These are phyloP conservation scores for Barbarea vulgaris DNA, from an alignment of 345 rosid genomes.

Conservation along the genomic window DNA sequence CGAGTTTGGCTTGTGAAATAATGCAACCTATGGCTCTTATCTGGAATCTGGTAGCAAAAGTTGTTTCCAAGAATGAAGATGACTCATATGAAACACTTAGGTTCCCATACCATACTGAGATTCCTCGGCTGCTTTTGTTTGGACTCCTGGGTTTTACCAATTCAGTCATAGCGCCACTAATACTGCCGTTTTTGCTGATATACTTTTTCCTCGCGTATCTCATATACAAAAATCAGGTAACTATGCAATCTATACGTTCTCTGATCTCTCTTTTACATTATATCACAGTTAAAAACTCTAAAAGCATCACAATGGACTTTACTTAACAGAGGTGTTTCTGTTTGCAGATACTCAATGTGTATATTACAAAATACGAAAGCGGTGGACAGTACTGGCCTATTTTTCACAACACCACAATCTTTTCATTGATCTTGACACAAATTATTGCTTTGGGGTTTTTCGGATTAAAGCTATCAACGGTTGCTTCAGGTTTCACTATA, in stretches of 20 bases:
- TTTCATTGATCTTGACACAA: constrained; percentile 79
- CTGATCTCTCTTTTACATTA: not conserved
- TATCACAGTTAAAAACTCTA: not conserved
- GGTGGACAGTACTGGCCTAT: constrained; percentile 91
- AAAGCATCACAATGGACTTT: not conserved
- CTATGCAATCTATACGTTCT: not conserved
- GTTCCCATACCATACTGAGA: constrained; percentile 87
- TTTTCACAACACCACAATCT: constrained; percentile 77
- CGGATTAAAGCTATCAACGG: constrained; percentile 66
- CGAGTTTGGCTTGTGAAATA: constrained; percentile 73
- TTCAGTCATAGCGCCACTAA: constrained; percentile 80
- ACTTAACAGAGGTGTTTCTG: constrained; percentile 6
- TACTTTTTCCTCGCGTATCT: constrained; percentile 75
- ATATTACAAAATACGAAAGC: constrained; percentile 67
- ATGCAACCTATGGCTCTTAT: constrained; percentile 69
- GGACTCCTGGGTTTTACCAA: constrained; percentile 87
- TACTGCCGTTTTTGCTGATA: constrained; percentile 72
- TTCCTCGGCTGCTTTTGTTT: constrained; percentile 78
- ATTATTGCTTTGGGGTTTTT: constrained; percentile 85
- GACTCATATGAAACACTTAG: constrained; percentile 48
- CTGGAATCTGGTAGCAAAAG: constrained; percentile 52
- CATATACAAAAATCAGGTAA: constrained; percentile 82
- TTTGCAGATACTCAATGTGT: constrained; percentile 84
- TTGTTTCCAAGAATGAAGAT: constrained; percentile 46
- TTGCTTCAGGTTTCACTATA: constrained; percentile 74